phyloP scores from a whole-genome alignment of 345 rosid species.

The Hirschfeldia incana region DNA sequence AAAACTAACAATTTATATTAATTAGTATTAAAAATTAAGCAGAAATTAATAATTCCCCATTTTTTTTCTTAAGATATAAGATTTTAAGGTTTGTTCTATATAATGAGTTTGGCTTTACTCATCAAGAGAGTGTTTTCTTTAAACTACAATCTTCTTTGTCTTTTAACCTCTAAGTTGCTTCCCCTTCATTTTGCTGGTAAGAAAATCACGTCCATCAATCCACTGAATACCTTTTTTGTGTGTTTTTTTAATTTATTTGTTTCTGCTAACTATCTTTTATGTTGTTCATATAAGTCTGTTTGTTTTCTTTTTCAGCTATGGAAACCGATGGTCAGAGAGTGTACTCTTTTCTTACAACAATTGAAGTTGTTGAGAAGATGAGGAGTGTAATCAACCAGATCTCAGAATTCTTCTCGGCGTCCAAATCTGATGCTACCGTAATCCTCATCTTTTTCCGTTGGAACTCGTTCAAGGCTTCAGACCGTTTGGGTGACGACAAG shows the following conservation, averaged over 20 bases:
- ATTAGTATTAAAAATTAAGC: too few species aligned
- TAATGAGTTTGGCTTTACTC: too few species aligned
- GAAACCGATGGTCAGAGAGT: neutral
- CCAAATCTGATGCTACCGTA: conserved; percentile 7
- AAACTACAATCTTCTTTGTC: neutral
- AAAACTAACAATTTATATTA: too few species aligned
- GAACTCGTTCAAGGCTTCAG: conserved; percentile 11
- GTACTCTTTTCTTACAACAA: conserved; percentile 6
- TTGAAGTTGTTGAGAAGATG: conserved; percentile 3
- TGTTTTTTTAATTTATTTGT: too few species aligned
- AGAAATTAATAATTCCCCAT: too few species aligned
- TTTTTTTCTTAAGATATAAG: too few species aligned
- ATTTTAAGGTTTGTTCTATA: too few species aligned
- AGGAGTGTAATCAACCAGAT: neutral
- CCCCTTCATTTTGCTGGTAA: neutral
- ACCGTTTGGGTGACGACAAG: conserved; percentile 13
- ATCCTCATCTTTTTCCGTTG: conserved; percentile 10
- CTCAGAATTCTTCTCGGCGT: conserved; percentile 3
- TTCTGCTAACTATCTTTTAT: neutral
- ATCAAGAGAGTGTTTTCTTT: too few species aligned
- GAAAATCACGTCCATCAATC: neutral
- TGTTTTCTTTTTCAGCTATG: conserved; percentile 1
- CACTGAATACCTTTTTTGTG: neutral
- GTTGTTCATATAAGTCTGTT: neutral
- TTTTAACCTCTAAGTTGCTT: neutral